Percentiles rank a stretch among this genome's conserved stretches.
Evolutionary conservation across 805 yeast genomes (phyloP).

Genomic region (Vanderwaltozyma verrucispora): DNA sequence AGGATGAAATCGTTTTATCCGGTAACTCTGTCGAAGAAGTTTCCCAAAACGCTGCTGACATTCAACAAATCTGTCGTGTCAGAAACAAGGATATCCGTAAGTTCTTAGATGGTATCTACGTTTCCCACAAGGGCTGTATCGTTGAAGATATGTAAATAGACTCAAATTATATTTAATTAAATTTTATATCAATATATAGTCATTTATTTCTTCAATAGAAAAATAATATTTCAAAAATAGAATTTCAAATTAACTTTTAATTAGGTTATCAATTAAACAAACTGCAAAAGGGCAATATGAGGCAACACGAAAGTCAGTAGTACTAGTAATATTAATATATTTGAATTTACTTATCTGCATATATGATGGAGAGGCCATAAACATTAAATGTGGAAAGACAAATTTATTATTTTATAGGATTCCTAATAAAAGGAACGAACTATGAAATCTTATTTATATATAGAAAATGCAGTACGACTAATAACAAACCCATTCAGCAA

Average conservation of each 20-base stretch:
- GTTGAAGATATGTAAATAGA: constrained; percentile 45
- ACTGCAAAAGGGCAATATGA: too few relatives aligned
- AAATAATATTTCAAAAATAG: background rate
- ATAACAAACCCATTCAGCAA: constrained; percentile 80
- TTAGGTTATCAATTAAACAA: too few relatives aligned
- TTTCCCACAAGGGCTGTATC: constrained; percentile 87
- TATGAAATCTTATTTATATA: too few relatives aligned
- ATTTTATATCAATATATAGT: background rate
- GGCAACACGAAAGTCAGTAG: too few relatives aligned
- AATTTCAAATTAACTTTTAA: too few relatives aligned
- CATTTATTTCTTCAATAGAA: background rate
- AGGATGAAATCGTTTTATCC: constrained; percentile 86
- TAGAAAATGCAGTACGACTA: too few relatives aligned
- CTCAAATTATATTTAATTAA: background rate
- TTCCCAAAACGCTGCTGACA: constrained; percentile 97
- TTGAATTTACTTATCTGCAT: too few relatives aligned
- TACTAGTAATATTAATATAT: too few relatives aligned
- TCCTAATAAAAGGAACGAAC: too few relatives aligned
- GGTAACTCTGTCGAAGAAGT: constrained; percentile 68
- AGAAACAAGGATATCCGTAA: constrained; percentile 99
- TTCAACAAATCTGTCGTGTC: constrained; percentile 96
- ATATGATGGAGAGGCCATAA: too few relatives aligned
- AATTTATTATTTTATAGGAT: too few relatives aligned
- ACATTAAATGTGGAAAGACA: too few relatives aligned
- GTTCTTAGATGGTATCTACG: constrained; percentile 99